Base-by-base conservation (phyloP, 2,329 filamentous ascomycete species). In the Amauroascus verrucosus region DNA sequence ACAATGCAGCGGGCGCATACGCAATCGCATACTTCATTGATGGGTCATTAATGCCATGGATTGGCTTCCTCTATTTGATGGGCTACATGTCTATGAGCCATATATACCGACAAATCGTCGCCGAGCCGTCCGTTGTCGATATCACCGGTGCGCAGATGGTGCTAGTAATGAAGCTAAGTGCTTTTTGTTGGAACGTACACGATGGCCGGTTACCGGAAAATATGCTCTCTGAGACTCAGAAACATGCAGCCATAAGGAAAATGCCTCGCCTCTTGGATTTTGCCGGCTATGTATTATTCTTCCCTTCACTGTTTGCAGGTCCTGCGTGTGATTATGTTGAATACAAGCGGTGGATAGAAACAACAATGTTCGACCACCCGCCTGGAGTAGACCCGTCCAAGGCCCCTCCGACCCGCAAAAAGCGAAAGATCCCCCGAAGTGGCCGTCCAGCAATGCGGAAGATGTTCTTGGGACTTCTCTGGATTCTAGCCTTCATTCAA, bases 131-230 rank as follows among this genome's bases (percentile, higher is more conserved):
- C 37, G 70, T 73, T 1, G 77, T 95, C 55, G 93, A 98, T 67
- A 90, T 98, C 61, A 96, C 91, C 0, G 90, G 79, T 56, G 89
- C 91, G 1, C 93, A 98, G 70, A 98, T 98, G 93, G 93, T 98
- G 32, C 73, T 97, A 61, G 84, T 97, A 58, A 98, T 98, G 88
- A 98, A 98, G 70, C 81, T 98, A 33, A 88, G 84, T 20, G 86
- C 91, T 4, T 98, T 98, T 66, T 95, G 88, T 73, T 98, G 93
- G 93, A 97, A 97, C 66, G 84, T 97, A 7, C 89, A 93, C 63
- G 93, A 98, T 67, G 94, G 93, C 18, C 82, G 84, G 55, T 77
- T 95, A 18, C 83, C 88, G 2, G 81, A 85, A 16, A 78, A 84
- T 41, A 81, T 90, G 54, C 79, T 98, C n/a, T 87, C 86, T 0